A percentile compares a stretch with the other conserved stretches of the same genome.
These are phyloP conservation scores for Spergularia azorica DNA, from an alignment of 179 eudicot species.

Conservation along the genomic window DNA sequence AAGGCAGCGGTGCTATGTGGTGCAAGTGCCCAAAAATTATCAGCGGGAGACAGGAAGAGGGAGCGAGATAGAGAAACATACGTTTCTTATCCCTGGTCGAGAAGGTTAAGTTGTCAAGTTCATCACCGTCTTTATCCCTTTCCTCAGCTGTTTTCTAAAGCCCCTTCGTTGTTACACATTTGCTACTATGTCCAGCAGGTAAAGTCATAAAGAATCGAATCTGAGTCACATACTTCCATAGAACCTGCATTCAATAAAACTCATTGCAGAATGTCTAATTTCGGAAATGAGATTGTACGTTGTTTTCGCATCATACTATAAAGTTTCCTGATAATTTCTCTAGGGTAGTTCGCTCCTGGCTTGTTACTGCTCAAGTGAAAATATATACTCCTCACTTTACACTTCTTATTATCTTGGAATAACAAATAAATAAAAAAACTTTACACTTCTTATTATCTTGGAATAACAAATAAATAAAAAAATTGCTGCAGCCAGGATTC, in stretches of 20 bases:
- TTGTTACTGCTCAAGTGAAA: no score
- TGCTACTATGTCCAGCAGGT: background rate
- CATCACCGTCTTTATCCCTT: background rate
- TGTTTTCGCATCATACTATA: background rate
- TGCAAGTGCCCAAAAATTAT: background rate
- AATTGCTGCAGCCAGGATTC: no score
- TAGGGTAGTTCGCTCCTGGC: background rate
- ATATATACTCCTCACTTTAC: no score
- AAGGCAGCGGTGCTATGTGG: constrained; percentile 3
- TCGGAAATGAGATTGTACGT: background rate
- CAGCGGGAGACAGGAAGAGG: constrained; percentile 14
- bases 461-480: no score
- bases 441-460: no score
- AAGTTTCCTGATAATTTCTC: background rate
- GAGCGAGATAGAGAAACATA: background rate
- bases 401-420: no score
- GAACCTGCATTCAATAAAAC: constrained; percentile 2
- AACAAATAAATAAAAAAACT: no score
- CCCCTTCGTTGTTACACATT: background rate
- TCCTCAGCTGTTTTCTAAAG: background rate
- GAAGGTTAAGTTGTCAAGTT: background rate
- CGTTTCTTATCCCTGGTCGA: background rate
- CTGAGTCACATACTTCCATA: background rate
- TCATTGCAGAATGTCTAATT: background rate
- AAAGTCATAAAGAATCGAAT: constrained; percentile 10